Evolutionary conservation across 2,329 filamentous ascomycete species (phyloP).

Genomic region (Colletotrichum tofieldiae): DNA sequence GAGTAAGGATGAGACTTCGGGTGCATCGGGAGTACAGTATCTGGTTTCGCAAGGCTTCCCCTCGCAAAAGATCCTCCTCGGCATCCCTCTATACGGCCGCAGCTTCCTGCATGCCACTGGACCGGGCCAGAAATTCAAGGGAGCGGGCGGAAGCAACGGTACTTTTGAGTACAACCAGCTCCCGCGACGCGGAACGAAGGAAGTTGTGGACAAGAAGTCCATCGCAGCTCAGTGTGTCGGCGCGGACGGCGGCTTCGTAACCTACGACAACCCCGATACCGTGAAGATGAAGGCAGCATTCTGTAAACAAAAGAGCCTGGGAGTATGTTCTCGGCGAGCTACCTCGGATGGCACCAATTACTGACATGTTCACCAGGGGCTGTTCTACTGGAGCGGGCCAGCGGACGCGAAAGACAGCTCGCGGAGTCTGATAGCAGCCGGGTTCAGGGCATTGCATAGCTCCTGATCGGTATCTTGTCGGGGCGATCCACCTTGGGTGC

Average conservation of each 20-base stretch:
- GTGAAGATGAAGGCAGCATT: conserved; percentile 83
- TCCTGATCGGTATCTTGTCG: conserved; percentile 48
- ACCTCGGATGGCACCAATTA: background rate
- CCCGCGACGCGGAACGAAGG: conserved; percentile 73
- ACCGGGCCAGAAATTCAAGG: conserved; percentile 74
- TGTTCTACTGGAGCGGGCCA: conserved; percentile 89
- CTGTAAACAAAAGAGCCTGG: conserved; percentile 79
- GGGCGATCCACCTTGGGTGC: conserved; percentile 25
- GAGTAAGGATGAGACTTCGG: conserved; percentile 73
- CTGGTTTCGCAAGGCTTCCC: conserved; percentile 78
- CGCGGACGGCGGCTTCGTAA: conserved; percentile 83
- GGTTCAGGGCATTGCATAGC: conserved; percentile 72
- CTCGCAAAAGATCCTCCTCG: conserved; percentile 80
- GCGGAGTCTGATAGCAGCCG: conserved; percentile 71
- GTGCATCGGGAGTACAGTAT: conserved; percentile 77
- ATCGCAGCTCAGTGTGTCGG: conserved; percentile 82
- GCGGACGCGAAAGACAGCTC: conserved; percentile 74
- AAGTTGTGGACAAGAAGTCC: conserved; percentile 76
- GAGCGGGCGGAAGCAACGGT: conserved; percentile 74
- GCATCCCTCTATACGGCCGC: conserved; percentile 82
- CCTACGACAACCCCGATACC: conserved; percentile 84
- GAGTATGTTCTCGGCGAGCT: conserved; percentile 60
- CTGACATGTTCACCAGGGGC: conserved; percentile 64
- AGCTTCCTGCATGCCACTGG: conserved; percentile 79
- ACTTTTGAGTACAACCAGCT: conserved; percentile 83